Base-by-base conservation (phyloP, 2,329 filamentous ascomycete species). In the Dactylonectria macrodidyma region DNA sequence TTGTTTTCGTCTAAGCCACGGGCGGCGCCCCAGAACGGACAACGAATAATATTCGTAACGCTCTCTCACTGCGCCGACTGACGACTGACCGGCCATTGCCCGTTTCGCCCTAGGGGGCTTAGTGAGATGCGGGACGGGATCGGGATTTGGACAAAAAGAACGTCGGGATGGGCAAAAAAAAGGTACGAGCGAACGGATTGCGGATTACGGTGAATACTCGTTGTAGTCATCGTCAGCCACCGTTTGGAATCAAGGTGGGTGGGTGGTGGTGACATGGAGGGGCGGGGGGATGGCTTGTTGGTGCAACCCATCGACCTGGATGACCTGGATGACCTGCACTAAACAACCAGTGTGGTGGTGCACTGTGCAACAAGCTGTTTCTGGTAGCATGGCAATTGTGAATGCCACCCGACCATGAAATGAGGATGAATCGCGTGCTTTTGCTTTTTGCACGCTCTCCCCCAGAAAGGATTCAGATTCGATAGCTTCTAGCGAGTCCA, bases 171-270 rank as follows among this genome's bases (percentile, higher is more conserved):
- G 26, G 19, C 19, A 19, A 30, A 5, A 30, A 30, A 30, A 2
- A 30, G 26, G 30, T 30, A 33, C 33, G n/a, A 19, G 50, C 26
- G 16, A 33, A 52, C 33, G 30, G 16, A 33, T 19, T 30, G 26
- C 24, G 33, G 50, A 52, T 34, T 52, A 34, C 50, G 30, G 50
- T n/a, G n/a, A 10, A 34, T 30, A 26, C 16, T 30, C 26, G 26
- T 30, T 57, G 60, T 57, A 44, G 52, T 44, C 26, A n/a, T 24
- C 22, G 36, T 36, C 41, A 51, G 60, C 60, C 60, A 62, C 60
- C 46, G 58, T 60, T 62, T 56, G 51, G 14, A 62, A 55, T 61
- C 59, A 54, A 54, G n/a, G 19, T 50, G 59, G 59, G 46, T 19
- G 19, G 19, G 19, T 19, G 19, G 19, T 52, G 58, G 24, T 36